Conservation (phyloP, 2,329 filamentous ascomycete genomes). For the Epichloe gansuensis region DNA sequence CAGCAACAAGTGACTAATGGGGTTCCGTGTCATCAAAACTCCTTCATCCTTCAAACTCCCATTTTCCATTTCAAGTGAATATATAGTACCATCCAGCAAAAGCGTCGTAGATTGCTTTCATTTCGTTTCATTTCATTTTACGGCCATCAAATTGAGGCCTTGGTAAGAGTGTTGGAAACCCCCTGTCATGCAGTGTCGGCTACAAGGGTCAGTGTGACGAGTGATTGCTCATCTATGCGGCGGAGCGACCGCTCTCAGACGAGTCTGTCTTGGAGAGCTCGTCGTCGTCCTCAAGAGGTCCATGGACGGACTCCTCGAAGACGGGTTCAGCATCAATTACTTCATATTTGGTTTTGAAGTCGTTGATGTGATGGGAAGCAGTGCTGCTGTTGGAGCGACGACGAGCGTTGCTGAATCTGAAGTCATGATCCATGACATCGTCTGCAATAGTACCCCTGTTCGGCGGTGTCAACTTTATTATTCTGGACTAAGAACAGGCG, state of each 20-base stretch:
- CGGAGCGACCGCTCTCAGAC: conserved; percentile 48
- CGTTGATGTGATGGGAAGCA: conserved; percentile 53
- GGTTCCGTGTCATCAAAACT: conserved; percentile 4
- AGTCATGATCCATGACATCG: conserved; percentile 73
- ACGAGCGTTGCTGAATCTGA: conserved; percentile 73
- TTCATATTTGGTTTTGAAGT: conserved; percentile 97
- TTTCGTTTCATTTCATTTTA: conserved; percentile 15
- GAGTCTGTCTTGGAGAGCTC: conserved; percentile 43
- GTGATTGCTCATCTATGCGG: conserved; percentile 22
- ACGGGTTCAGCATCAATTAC: conserved; percentile 78
- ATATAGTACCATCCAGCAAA: conserved; percentile 1
- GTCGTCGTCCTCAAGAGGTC: conserved; percentile 49
- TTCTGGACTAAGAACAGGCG: not conserved
- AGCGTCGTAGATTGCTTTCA: conserved; percentile 8
- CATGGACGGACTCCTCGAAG: conserved; percentile 79
- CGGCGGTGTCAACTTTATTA: not conserved
- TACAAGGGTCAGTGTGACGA: conserved; percentile 9
- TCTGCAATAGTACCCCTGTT: conserved; percentile 71
- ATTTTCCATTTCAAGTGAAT: not conserved
- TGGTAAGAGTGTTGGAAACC: not conserved
- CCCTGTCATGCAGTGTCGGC: conserved; percentile 9
- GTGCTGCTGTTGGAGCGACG: conserved; percentile 87
- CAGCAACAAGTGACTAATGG: conserved; percentile 8
- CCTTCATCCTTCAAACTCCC: conserved; percentile 3
- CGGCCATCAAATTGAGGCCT: not conserved